Base-by-base conservation (phyloP, 73 alveolate genomes). In the Paramecium biaurelia region DNA sequence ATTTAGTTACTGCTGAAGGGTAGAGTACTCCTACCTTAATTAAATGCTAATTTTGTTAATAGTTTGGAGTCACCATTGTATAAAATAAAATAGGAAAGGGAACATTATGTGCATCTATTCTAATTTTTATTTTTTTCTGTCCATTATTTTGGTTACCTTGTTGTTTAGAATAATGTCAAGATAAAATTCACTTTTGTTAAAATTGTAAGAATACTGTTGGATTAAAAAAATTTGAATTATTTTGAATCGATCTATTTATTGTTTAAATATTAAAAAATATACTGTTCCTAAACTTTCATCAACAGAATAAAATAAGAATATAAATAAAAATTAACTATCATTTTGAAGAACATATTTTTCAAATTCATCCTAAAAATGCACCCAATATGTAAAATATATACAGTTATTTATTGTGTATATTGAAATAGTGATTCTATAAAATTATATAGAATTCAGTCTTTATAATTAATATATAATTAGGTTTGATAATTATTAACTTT, bases 81-180 rank as follows among this genome's bases (percentile, higher is more conserved):
- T 2, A 10, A 28, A 7, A 70, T 32, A 15, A 21, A 32, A 14
- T 70, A 32, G 86, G 86, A 11, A 37, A 70, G 7, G 58, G 34
- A 20, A 70, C 86, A 12, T 8, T 70, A 4, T 70, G 24, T 14
- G 86, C 58, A 23, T 28, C 58, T 12, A 12, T 28, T n/a, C 4
- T 70, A 32, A 15, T 70, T 23, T 32, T 70, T 7, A 3, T 70
- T 23, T 28, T 70, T 3, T 70, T 47, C 14, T 70, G 57, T 28
- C 86, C 86, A 21, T 24, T 70, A 37, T 70, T 70, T 35, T 70
- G 86, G 86, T 35, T 70, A 18, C 86, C 86, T 8, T 70, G 86
- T 32, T 26, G 30, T 5, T 12, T 70, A 35, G 18, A 70, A 7
- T 5, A 28, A 10, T 70, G 86, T 35, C 0, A 21, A 0, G 58